Evolutionary conservation across 176 grass and related monocot genomes (phyloP).

Genomic region (Hyparrhenia diplandra): DNA sequence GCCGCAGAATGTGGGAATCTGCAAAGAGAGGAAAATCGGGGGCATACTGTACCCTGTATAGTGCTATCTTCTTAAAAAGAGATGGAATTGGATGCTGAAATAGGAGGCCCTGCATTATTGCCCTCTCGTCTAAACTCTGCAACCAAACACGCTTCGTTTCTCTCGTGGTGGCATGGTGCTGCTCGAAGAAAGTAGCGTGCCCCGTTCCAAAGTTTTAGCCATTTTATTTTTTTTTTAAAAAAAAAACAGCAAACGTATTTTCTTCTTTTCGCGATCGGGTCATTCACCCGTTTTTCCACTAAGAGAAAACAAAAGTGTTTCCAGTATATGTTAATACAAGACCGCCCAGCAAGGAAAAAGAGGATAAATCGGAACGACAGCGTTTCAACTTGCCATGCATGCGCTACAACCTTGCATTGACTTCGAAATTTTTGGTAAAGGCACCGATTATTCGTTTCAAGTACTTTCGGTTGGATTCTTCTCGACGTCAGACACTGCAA

Average conservation of each 20-base stretch:
- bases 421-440: not conserved
- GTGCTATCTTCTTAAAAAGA: not conserved
- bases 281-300: too few relatives aligned
- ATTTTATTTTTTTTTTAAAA: too few relatives aligned
- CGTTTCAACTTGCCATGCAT: not conserved
- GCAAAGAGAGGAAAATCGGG: not conserved
- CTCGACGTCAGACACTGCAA: not conserved
- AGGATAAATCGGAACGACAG: not conserved
- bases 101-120: not conserved
- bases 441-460: not conserved
- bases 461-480: not conserved
- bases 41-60: not conserved
- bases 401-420: not conserved
- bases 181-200: not conserved
- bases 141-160: not conserved
- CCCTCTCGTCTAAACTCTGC: not conserved
- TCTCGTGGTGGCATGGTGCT: not conserved
- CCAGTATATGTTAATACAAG: too few relatives aligned
- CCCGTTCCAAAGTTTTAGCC: too few relatives aligned
- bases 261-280: too few relatives aligned
- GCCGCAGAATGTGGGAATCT: constrained; percentile 41
- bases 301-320: too few relatives aligned
- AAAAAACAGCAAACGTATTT: too few relatives aligned
- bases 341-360: not conserved
- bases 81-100: constrained; percentile 33